A percentile compares a stretch with the other conserved stretches of the same genome.
Evolutionary conservation across 2,329 filamentous ascomycete genomes (phyloP).

Genomic region (Chalaropsis thielavioides): DNA sequence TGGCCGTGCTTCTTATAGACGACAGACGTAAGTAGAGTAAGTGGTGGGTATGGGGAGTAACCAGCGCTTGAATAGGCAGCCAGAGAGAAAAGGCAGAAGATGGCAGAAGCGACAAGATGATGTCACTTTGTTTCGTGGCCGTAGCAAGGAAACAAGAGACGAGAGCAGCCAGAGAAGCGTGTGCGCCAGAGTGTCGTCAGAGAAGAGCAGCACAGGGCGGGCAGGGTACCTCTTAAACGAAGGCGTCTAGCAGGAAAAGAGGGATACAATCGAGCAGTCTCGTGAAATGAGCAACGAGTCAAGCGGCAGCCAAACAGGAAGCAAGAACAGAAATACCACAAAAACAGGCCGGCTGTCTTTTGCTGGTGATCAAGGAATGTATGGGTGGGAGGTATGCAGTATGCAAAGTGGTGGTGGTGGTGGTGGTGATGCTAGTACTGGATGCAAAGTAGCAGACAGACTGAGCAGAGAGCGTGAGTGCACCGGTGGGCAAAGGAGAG

Average conservation of each 20-base stretch:
- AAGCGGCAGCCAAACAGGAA: slow-evolving; percentile 12
- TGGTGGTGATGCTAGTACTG: not conserved
- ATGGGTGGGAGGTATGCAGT: not conserved
- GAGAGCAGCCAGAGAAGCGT: not conserved
- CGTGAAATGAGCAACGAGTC: slow-evolving; percentile 8
- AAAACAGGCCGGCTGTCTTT: not conserved
- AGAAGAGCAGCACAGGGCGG: not conserved
- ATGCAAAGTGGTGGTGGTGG: too few species aligned
- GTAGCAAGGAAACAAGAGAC: not conserved
- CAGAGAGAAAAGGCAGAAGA: not conserved
- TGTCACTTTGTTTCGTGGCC: not conserved
- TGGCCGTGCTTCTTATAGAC: not conserved
- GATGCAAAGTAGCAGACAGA: too few species aligned
- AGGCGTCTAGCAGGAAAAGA: not conserved
- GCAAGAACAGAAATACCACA: slow-evolving; percentile 7
- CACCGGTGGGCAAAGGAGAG: not conserved
- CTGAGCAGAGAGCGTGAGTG: not conserved
- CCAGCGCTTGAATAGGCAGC: not conserved
- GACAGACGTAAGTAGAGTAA: not conserved
- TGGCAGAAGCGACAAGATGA: not conserved
- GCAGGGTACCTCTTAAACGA: not conserved
- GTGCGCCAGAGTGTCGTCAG: not conserved
- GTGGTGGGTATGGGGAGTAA: not conserved
- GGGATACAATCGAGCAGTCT: not conserved
- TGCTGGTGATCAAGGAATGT: not conserved